These are phyloP conservation scores for Hsuehochloa calcarea DNA, from an alignment of 176 grass and related monocot genomes.

Conservation along the genomic window DNA sequence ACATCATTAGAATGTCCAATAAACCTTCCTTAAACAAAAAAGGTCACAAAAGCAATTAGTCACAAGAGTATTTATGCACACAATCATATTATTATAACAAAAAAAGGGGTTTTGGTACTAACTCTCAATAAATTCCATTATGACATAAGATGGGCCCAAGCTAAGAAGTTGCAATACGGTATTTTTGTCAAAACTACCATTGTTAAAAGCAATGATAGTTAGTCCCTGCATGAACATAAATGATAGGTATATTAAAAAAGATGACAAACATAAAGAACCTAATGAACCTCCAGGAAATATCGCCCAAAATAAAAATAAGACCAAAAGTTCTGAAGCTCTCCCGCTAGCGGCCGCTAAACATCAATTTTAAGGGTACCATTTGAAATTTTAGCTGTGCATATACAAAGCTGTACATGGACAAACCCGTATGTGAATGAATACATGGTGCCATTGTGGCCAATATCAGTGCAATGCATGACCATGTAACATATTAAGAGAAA, in stretches of 20 bases:
- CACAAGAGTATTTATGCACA: slow-evolving; percentile 12
- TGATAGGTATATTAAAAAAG: slow-evolving; percentile 7
- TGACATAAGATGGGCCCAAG: slow-evolving; percentile 80
- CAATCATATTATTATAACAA: background rate
- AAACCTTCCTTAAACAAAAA: slow-evolving; percentile 53
- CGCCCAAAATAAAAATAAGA: background rate
- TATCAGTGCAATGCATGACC: background rate
- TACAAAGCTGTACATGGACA: slow-evolving; percentile 2
- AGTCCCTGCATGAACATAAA: slow-evolving; percentile 66
- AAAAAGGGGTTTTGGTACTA: slow-evolving; percentile 24
- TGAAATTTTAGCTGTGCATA: background rate
- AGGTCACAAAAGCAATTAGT: slow-evolving; percentile 29
- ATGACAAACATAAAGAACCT: background rate
- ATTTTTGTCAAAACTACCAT: slow-evolving; percentile 46
- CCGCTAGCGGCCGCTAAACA: background rate
- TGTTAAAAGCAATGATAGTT: slow-evolving; percentile 88
- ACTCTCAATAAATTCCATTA: slow-evolving; percentile 88
- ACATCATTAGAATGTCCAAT: slow-evolving; percentile 96
- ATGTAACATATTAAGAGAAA: slow-evolving; percentile 17
- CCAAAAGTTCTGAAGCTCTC: slow-evolving; percentile 4
- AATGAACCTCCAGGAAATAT: slow-evolving; percentile 15
- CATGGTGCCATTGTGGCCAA: background rate
- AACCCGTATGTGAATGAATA: background rate
- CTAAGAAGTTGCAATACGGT: slow-evolving; percentile 69
- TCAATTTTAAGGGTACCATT: slow-evolving; percentile 2